Evolutionary conservation across 2,329 filamentous ascomycete genomes (phyloP).

Genomic region (Clarireedia paspali): DNA sequence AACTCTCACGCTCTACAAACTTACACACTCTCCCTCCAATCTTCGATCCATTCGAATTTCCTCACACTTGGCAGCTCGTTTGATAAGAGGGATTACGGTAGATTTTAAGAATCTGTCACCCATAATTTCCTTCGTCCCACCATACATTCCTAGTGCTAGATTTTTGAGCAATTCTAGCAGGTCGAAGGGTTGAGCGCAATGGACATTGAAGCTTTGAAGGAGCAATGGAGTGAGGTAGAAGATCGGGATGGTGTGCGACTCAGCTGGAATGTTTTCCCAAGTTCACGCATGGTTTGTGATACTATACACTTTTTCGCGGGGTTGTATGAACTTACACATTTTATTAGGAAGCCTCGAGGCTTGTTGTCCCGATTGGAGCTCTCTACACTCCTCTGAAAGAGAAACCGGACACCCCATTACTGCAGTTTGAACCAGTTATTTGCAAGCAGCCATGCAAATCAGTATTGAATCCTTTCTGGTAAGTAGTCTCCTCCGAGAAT

Average conservation of each 20-base stretch:
- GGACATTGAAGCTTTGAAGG: slow-evolving; percentile 28
- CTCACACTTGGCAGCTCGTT: background rate
- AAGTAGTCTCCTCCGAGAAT: slow-evolving; percentile 29
- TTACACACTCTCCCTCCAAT: background rate
- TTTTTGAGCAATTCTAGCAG: background rate
- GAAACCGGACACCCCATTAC: slow-evolving; percentile 77
- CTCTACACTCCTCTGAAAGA: slow-evolving; percentile 95
- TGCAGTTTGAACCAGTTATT: slow-evolving; percentile 93
- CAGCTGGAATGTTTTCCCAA: slow-evolving; percentile 98
- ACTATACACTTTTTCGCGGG: slow-evolving; percentile 14
- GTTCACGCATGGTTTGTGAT: slow-evolving; percentile 79
- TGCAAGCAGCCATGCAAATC: slow-evolving; percentile 96
- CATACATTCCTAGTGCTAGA: background rate
- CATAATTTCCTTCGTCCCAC: background rate
- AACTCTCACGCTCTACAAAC: background rate
- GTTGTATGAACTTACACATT: slow-evolving; percentile 22
- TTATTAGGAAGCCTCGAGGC: slow-evolving; percentile 81
- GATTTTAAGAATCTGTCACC: background rate
- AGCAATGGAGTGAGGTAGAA: slow-evolving; percentile 61
- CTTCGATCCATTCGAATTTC: background rate
- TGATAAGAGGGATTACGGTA: background rate
- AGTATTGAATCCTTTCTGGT: slow-evolving; percentile 96
- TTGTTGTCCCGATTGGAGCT: slow-evolving; percentile 93
- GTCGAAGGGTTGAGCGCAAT: slow-evolving; percentile 14
- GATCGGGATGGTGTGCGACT: slow-evolving; percentile 92